phyloP scores from a whole-genome alignment of 176 grass and related monocot genomes.

The Zoysia pacifica region DNA sequence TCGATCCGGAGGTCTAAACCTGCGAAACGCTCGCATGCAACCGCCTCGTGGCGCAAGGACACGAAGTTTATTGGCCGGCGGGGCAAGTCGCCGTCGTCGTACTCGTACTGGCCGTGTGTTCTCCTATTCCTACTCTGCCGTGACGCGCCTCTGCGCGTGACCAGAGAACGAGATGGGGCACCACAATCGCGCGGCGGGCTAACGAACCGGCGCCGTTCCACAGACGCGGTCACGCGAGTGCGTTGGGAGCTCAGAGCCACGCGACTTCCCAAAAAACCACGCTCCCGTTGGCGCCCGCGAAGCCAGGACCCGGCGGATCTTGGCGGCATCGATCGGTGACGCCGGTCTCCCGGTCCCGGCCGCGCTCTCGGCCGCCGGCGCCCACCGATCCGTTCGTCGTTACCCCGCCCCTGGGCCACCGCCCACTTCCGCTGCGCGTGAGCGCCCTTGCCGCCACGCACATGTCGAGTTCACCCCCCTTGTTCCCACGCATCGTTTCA shows the following conservation, averaged over 20 bases:
- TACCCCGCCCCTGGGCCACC: not conserved
- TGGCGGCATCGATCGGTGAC: constrained; percentile 27
- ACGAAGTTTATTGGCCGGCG: constrained; percentile 18
- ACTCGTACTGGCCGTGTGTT: not conserved
- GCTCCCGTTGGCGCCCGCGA: constrained; percentile 3
- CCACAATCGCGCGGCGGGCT: not conserved
- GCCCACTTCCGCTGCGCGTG: constrained; percentile 1
- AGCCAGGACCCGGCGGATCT: constrained; percentile 8
- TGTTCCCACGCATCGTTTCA: not conserved
- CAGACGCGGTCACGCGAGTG: not conserved
- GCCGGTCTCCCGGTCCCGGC: not conserved
- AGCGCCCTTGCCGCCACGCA: not conserved
- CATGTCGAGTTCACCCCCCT: not conserved
- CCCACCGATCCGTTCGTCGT: not conserved
- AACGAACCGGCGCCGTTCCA: not conserved
- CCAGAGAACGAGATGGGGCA: not conserved
- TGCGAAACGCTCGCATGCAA: not conserved
- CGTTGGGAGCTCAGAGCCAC: not conserved
- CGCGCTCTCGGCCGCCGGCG: not conserved
- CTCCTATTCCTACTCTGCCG: not conserved
- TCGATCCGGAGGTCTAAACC: not conserved
- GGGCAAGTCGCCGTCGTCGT: not conserved
- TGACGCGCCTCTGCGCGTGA: not conserved
- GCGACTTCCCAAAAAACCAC: not conserved
- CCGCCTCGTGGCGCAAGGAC: constrained; percentile 19